A percentile compares a stretch with the other conserved stretches of the same genome.
Evolutionary conservation across 352 stramenopile species (phyloP).

Genomic region (Phytophthora aleatoria): DNA sequence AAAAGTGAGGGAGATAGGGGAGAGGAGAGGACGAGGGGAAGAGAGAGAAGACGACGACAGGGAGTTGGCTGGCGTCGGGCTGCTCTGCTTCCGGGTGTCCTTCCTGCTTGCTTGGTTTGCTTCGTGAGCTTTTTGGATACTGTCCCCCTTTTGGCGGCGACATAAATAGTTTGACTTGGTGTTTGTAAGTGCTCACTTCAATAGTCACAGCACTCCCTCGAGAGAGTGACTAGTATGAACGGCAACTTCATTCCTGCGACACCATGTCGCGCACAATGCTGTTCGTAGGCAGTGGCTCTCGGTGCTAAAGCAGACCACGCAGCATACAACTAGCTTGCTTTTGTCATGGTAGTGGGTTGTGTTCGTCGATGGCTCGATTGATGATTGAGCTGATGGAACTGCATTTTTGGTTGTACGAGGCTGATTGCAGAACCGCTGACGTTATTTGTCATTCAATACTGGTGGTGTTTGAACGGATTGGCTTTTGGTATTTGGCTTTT

Average conservation of each 20-base stretch:
- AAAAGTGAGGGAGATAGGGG: background rate
- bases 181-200: conserved; percentile 25
- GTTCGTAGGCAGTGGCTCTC: no score
- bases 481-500: conserved; percentile 4
- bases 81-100: conserved; percentile 28
- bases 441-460: conserved; percentile 23
- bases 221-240: conserved; percentile 10
- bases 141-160: conserved; percentile 2
- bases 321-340: background rate
- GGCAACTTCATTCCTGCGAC: background rate
- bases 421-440: conserved; percentile 19
- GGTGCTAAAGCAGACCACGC: background rate
- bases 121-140: conserved; percentile 27
- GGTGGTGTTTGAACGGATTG: conserved; percentile 7
- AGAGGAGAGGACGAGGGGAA: conserved; percentile 20
- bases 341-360: background rate
- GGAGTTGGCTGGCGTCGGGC: conserved; percentile 15
- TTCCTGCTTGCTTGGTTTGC: conserved; percentile 14
- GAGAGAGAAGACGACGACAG: conserved; percentile 17
- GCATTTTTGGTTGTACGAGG: conserved; percentile 4
- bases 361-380: background rate
- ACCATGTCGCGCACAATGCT: background rate
- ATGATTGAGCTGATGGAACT: conserved; percentile 3
- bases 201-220: conserved; percentile 17
- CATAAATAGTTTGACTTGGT: conserved; percentile 20